Evolutionary conservation across 2,329 filamentous ascomycete species (phyloP).

Genomic region (Xenoacremonium recifei): DNA sequence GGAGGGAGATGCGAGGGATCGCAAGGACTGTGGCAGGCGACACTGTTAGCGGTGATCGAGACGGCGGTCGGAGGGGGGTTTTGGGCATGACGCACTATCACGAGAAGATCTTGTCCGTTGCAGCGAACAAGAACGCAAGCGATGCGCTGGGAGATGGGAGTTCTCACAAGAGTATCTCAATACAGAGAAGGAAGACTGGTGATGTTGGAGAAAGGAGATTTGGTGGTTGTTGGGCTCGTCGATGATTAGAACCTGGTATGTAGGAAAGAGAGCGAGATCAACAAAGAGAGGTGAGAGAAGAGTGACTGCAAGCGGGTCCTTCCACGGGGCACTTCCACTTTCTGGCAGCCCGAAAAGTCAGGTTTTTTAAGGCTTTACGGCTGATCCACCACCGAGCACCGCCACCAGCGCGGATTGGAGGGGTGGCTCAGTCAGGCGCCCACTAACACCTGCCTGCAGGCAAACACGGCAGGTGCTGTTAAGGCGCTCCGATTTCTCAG

Average conservation of each 20-base stretch:
- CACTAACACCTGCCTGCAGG: too few species aligned
- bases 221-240: too few species aligned
- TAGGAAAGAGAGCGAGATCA: slow-evolving; percentile 25
- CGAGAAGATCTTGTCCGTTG: slow-evolving; percentile 18
- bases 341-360: slow-evolving; percentile 31
- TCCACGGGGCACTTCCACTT: too few species aligned
- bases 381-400: slow-evolving; percentile 22
- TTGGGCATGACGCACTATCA: slow-evolving; percentile 27
- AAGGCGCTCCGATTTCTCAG: slow-evolving; percentile 13
- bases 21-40: slow-evolving; percentile 21
- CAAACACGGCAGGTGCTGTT: slow-evolving; percentile 22
- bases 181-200: too few species aligned
- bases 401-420: too few species aligned
- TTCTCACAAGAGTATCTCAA: too few species aligned
- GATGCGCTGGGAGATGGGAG: too few species aligned
- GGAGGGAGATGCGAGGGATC: slow-evolving; percentile 23
- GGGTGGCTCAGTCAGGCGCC: too few species aligned
- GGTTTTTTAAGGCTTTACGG: slow-evolving; percentile 22
- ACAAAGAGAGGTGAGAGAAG: slow-evolving; percentile 28
- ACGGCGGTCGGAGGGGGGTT: slow-evolving; percentile 15
- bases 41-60: slow-evolving; percentile 23
- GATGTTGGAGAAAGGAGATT: too few species aligned
- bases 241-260: slow-evolving; percentile 22
- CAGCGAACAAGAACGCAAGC: slow-evolving; percentile 15
- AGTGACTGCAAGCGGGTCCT: slow-evolving; percentile 19